Evolutionary conservation across 129 eudicot genomes (phyloP).

Genomic region (Deinandra increscens): DNA sequence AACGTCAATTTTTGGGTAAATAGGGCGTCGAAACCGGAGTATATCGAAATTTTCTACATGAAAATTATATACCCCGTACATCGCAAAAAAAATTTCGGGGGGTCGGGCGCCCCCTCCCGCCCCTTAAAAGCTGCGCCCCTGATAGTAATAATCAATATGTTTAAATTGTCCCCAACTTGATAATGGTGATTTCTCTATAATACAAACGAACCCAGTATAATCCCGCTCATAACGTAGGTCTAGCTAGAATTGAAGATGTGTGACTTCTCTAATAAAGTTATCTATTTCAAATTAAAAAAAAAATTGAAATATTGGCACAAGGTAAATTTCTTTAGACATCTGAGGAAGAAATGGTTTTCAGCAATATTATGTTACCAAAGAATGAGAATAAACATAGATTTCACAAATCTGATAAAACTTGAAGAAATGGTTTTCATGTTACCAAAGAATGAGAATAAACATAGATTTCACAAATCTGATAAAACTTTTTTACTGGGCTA

Average conservation of each 20-base stretch:
- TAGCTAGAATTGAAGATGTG: too few relatives aligned
- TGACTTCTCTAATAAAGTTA: not conserved
- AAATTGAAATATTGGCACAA: not conserved
- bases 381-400: not conserved
- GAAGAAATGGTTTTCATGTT: too few relatives aligned
- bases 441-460: not conserved
- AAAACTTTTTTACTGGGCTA: not conserved
- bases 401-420: not conserved
- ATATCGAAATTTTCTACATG: too few relatives aligned
- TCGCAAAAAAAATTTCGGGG: too few relatives aligned
- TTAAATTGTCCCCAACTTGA: not conserved
- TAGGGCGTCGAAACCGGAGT: too few relatives aligned
- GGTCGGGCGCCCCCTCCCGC: too few relatives aligned
- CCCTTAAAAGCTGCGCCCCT: too few relatives aligned
- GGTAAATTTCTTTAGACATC: not conserved
- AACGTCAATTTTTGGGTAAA: too few relatives aligned
- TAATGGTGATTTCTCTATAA: not conserved
- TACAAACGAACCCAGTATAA: too few relatives aligned
- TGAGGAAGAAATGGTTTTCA: not conserved
- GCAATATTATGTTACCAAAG: not conserved
- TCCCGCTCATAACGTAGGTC: too few relatives aligned
- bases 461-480: not conserved
- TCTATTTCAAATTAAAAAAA: not conserved
- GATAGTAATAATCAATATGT: not conserved
- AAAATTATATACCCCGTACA: too few relatives aligned